Base-by-base conservation (phyloP, 805 yeast species). In the Kockiozyma suomiensis region DNA sequence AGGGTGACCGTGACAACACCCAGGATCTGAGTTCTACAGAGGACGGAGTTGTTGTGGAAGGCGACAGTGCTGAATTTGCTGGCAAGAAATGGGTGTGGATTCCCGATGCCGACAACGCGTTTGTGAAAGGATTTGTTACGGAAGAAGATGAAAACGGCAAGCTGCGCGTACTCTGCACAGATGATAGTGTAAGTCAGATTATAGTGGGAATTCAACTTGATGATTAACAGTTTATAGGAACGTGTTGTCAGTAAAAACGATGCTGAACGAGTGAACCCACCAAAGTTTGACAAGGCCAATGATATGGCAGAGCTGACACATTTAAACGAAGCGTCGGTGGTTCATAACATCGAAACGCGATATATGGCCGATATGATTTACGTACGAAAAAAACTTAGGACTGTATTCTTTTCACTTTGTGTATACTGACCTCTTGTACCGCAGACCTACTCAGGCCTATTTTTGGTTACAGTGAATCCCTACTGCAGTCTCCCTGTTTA, bases 271-370 rank as follows among this genome's bases (percentile, higher is more conserved):
- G 90, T 92, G 53, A 94, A 94, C 70, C 99, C 99, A 1, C 79
- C 85, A 7, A 88, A 88, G 67, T 94, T 94, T 73, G 96, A 94
- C 73, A 87, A 85, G 68, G 93, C 96, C 61, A 85, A 88, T 67
- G 97, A 94, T 70, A 90, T 94, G 92, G 98, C 98, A 0, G 97
- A 92, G 67, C 79, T 94, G 64, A 94, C 99, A 0, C 90, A 86
- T 73, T 78, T 94, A 62, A 94, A 93, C 72, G 99, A 94, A 72
- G 96, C 99, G 0, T 88, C 97, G 0, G 98, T 94, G n/a, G 82
- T 94, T 8, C 81, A 90, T 74, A 94, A 94, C 72, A 74, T 94
- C 63, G 82, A 85, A 66, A 76, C 85, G 52, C 81, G 99, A 68
- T 94, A 92, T 74, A 72, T 76, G 60, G 86, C 85, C 64, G 96